Conservation (phyloP, 2,329 filamentous ascomycete species). For the Monosporascus sp. region DNA sequence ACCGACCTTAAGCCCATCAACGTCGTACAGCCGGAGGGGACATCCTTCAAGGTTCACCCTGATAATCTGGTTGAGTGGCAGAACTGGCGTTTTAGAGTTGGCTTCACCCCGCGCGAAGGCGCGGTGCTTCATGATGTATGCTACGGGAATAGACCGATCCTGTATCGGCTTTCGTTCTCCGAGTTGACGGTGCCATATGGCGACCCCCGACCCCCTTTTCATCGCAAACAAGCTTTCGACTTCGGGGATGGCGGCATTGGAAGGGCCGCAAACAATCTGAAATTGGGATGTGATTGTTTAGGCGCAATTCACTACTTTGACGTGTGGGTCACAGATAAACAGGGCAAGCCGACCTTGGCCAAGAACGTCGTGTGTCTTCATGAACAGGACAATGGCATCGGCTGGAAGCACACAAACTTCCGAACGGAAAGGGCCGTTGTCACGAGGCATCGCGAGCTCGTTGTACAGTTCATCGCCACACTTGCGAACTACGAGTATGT, state of each 20-base stretch:
- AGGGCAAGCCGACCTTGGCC: constrained; percentile 48
- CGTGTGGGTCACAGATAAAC: constrained; percentile 44
- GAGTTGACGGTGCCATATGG: constrained; percentile 62
- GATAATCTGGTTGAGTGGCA: constrained; percentile 29
- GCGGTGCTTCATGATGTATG: constrained; percentile 57
- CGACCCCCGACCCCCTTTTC: constrained; percentile 56
- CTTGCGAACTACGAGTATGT: constrained; percentile 69
- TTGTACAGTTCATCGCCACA: constrained; percentile 64
- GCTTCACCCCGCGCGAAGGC: constrained; percentile 58
- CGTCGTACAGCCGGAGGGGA: constrained; percentile 54
- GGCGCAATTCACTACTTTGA: constrained; percentile 57
- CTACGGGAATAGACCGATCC: constrained; percentile 54
- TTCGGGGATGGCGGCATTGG: constrained; percentile 63
- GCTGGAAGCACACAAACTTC: constrained; percentile 68
- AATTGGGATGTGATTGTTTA: constrained; percentile 63
- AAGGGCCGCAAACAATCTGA: constrained; percentile 60
- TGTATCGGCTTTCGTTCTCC: constrained; percentile 54
- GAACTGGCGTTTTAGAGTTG: constrained; percentile 55
- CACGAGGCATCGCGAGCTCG: constrained; percentile 55
- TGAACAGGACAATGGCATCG: constrained; percentile 64
- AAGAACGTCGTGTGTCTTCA: constrained; percentile 64
- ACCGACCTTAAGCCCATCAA: constrained; percentile 63
- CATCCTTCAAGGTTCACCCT: constrained; percentile 25
- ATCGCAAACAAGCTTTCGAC: constrained; percentile 64
- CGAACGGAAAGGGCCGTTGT: constrained; percentile 58